Evolutionary conservation across 192 early-diverging fungal genomes (phyloP).

Genomic region (Coemansia erecta): DNA sequence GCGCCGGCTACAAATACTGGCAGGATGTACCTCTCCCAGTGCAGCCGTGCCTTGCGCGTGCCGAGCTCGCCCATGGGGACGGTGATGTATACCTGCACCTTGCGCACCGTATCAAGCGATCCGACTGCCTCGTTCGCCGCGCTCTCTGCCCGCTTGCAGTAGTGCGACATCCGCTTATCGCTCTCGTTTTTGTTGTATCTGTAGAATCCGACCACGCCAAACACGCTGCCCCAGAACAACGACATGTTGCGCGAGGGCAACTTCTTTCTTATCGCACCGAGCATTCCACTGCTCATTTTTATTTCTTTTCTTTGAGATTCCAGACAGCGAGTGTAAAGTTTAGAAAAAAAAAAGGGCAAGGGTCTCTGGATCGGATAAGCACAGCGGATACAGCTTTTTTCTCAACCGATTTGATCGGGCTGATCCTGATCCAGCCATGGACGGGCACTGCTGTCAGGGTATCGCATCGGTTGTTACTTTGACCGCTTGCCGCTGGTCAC

Average conservation of each 20-base stretch:
- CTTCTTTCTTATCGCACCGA: conserved; percentile 31
- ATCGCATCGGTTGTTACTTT: conserved; percentile 24
- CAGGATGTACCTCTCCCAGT: conserved; percentile 52
- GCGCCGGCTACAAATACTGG: conserved; percentile 53
- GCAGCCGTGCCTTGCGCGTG: conserved; percentile 45
- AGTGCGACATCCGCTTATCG: conserved; percentile 32
- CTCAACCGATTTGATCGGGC: neutral
- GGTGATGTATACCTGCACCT: conserved; percentile 46
- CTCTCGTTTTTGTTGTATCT: conserved; percentile 50
- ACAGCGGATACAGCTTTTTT: neutral
- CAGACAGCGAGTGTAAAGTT: neutral
- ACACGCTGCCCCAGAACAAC: conserved; percentile 41
- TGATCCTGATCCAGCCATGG: neutral
- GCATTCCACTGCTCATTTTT: conserved; percentile 15
- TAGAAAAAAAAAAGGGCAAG: neutral
- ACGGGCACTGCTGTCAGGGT: no score
- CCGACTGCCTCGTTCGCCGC: conserved; percentile 40
- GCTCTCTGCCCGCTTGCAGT: conserved; percentile 29
- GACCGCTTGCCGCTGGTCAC: conserved; percentile 61
- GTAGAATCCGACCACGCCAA: conserved; percentile 30
- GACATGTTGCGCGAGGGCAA: conserved; percentile 48
- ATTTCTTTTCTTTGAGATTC: conserved; percentile 1
- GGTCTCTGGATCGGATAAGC: neutral
- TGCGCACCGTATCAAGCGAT: conserved; percentile 35
- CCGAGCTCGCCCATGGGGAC: conserved; percentile 52